phyloP scores from a whole-genome alignment of 768 basidiomycete species.

The Melanogaster broomeanus region DNA sequence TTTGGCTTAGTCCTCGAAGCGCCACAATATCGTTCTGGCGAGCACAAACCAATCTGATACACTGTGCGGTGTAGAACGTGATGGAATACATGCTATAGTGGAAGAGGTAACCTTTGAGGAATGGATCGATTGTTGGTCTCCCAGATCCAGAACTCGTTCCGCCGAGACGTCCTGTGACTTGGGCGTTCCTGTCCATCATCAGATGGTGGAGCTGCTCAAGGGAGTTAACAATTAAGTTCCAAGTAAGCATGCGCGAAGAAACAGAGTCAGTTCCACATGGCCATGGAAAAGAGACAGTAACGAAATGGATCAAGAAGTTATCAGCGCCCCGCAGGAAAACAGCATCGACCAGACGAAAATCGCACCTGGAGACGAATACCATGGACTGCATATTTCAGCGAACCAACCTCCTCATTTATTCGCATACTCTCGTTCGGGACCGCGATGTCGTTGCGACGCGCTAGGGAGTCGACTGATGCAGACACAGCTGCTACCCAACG shows the following conservation, averaged over 20 bases:
- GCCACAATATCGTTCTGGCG: no score
- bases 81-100: no score
- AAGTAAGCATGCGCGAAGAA: slow-evolving; percentile 11
- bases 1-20: no score
- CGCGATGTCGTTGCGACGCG: slow-evolving; percentile 63
- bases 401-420: slow-evolving; percentile 72
- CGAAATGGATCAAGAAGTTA: slow-evolving; percentile 8
- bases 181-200: slow-evolving; percentile 75
- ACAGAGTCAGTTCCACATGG: slow-evolving; percentile 4
- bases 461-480: slow-evolving; percentile 58
- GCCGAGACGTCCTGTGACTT: slow-evolving; percentile 46
- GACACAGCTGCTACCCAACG: slow-evolving; percentile 55
- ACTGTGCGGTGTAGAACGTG: no score
- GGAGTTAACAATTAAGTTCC: slow-evolving; percentile 11
- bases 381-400: slow-evolving; percentile 67
- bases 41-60: no score
- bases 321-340: not conserved
- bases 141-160: slow-evolving; percentile 17
- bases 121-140: no score
- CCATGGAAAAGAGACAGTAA: slow-evolving; percentile 5
- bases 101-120: no score
- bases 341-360: slow-evolving; percentile 8
- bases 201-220: slow-evolving; percentile 57
- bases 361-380: slow-evolving; percentile 79
- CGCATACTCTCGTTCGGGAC: slow-evolving; percentile 71